Percentiles rank a stretch among this genome's conserved stretches.
Evolutionary conservation across 768 basidiomycete species (phyloP).

Genomic region (Coprinopsis marcescibilis): DNA sequence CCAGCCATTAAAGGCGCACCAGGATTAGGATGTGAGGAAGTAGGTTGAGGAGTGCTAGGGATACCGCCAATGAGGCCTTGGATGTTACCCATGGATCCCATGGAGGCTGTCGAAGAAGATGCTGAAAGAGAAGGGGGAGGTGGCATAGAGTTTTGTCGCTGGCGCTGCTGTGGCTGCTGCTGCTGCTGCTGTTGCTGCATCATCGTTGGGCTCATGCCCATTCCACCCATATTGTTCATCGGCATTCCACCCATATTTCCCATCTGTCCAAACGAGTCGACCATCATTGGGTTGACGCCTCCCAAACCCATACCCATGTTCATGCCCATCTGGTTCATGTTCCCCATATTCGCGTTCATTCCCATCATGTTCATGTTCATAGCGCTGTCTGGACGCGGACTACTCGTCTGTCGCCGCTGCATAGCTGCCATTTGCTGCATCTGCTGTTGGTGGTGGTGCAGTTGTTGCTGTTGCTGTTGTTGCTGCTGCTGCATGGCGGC

Average conservation of each 20-base stretch:
- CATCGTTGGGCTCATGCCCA: conserved; percentile 1
- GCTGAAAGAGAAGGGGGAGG: conserved; percentile 8
- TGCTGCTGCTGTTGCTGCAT: neutral
- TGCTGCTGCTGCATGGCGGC: conserved; percentile 1
- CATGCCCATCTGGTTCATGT: conserved; percentile 2
- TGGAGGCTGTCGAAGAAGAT: conserved; percentile 9
- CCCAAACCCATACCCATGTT: neutral
- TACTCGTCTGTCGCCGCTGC: conserved; percentile 5
- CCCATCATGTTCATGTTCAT: conserved; percentile 13
- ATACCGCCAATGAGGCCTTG: neutral
- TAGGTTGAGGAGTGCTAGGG: no score
- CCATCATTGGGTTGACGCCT: conserved; percentile 7
- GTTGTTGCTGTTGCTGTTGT: conserved; percentile 8
- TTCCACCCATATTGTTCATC: conserved; percentile 6
- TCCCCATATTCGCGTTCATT: conserved; percentile 2
- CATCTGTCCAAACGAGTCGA: neutral
- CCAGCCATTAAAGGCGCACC: no score
- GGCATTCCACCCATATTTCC: conserved; percentile 12
- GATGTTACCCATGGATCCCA: neutral
- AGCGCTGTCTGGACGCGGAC: conserved; percentile 7
- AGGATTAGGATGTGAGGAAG: no score
- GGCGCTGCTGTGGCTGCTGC: neutral
- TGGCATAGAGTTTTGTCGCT: conserved; percentile 7
- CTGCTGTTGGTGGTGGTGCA: neutral
- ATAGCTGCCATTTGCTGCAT: conserved; percentile 7